A percentile compares a stretch with the other conserved stretches of the same genome.
phyloP scores from a whole-genome alignment of 345 rosid species.

The Boechera divaricarpa region DNA sequence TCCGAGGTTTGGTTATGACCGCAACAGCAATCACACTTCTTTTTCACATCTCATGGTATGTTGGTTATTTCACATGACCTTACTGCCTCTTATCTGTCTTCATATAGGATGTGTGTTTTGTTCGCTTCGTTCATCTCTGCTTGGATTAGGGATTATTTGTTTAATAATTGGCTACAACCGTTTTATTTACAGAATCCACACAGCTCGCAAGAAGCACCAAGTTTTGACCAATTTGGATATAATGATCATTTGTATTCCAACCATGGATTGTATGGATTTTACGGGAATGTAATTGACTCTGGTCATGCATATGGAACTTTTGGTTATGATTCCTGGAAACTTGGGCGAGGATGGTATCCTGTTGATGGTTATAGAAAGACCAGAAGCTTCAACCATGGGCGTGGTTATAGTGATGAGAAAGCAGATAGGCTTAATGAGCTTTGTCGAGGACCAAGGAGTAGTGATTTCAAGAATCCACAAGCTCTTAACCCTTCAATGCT shows the following conservation, averaged over 20 bases:
- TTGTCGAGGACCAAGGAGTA: conserved; percentile 76
- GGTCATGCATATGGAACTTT: conserved; percentile 61
- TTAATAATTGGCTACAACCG: not conserved
- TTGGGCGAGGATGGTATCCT: conserved; percentile 64
- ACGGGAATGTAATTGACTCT: conserved; percentile 52
- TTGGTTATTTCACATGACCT: conserved; percentile 15
- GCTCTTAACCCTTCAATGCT: conserved; percentile 43
- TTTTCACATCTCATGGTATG: conserved; percentile 58
- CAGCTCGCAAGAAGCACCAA: conserved; percentile 52
- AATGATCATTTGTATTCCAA: conserved; percentile 60
- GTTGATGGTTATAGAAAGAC: conserved; percentile 63
- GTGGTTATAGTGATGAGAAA: conserved; percentile 63
- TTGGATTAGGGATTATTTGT: conserved; percentile 6
- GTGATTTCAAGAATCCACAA: conserved; percentile 55
- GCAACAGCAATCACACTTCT: conserved; percentile 45
- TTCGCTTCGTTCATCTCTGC: not conserved
- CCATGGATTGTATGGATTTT: conserved; percentile 59
- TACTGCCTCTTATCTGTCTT: conserved; percentile 5
- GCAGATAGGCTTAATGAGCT: conserved; percentile 77
- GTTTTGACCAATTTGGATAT: conserved; percentile 53
- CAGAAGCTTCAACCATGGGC: conserved; percentile 50
- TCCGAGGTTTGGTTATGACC: conserved; percentile 56
- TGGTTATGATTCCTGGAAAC: conserved; percentile 66
- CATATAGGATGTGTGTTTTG: conserved; percentile 9
- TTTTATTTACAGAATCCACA: conserved; percentile 52